Percentiles rank a stretch among this genome's conserved stretches.
Evolutionary conservation across 2,329 filamentous ascomycete genomes (phyloP).

Genomic region (Apiospora koreana): DNA sequence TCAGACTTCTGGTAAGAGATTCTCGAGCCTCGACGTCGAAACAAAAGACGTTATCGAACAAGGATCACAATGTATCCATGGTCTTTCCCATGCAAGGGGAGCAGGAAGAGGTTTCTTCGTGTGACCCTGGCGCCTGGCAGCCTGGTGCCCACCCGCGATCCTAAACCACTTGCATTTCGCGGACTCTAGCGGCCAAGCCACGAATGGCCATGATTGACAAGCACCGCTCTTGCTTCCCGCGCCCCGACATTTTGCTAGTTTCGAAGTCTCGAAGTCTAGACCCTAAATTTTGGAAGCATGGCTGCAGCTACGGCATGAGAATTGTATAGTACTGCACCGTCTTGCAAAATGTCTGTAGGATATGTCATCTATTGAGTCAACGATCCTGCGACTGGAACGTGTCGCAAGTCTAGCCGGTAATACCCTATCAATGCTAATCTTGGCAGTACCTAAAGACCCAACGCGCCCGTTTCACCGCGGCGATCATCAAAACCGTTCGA

Average conservation of each 20-base stretch:
- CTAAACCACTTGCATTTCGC: slow-evolving; percentile 3
- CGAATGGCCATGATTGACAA: background rate
- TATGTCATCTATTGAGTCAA: background rate
- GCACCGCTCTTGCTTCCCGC: background rate
- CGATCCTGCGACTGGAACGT: background rate
- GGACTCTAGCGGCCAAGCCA: background rate
- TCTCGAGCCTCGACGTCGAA: background rate
- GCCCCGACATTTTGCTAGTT: background rate
- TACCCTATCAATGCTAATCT: background rate
- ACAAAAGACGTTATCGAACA: background rate
- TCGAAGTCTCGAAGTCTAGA: background rate
- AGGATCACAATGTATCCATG: background rate
- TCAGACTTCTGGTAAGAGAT: background rate
- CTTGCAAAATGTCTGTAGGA: no score
- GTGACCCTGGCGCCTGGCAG: no score
- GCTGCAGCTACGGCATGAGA: no score
- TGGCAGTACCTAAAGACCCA: background rate
- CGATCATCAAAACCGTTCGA: background rate
- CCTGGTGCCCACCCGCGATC: background rate
- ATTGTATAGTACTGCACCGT: no score
- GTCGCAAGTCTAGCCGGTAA: background rate
- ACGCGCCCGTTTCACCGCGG: background rate
- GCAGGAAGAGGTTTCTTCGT: background rate
- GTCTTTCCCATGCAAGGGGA: background rate
- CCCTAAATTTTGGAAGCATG: no score